Conservation (phyloP, 1,284 basidiomycete genomes). For the Veloporphyrellus conicus region DNA sequence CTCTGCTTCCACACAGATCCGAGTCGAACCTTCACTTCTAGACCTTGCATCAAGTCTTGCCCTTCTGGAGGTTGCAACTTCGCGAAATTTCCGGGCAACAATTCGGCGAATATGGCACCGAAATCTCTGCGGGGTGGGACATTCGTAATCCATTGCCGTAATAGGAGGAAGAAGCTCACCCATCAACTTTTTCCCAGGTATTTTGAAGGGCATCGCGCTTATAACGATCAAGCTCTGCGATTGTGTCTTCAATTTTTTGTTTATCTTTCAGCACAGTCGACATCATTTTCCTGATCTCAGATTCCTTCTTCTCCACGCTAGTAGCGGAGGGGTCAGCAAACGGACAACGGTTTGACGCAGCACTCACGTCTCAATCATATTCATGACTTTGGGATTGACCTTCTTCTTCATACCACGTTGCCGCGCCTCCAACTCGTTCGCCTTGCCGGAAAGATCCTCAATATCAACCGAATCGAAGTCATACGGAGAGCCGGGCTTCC, state of each 20-base stretch:
- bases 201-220: constrained; percentile 91
- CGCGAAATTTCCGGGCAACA: constrained; percentile 95
- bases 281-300: constrained; percentile 84
- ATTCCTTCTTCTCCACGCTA: constrained; percentile 95
- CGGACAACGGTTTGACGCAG: neutral
- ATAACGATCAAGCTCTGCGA: constrained; percentile 89
- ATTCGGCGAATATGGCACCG: constrained; percentile 92
- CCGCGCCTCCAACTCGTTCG: constrained; percentile 73
- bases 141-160: constrained; percentile 1
- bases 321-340: neutral
- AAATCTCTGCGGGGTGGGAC: constrained; percentile 66
- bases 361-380: constrained; percentile 88
- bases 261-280: constrained; percentile 90
- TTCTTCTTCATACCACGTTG: constrained; percentile 92
- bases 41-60: constrained; percentile 88
- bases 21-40: constrained; percentile 95
- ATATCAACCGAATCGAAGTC: constrained; percentile 81
- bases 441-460: constrained; percentile 57
- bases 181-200: constrained; percentile 95
- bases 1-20: constrained; percentile 97
- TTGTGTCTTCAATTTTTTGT: constrained; percentile 92
- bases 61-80: constrained; percentile 93
- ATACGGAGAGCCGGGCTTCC: constrained; percentile 76
- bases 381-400: constrained; percentile 92
- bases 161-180: constrained; percentile 46